A percentile compares a stretch with the other conserved stretches of the same genome.
Conservation (phyloP, 306 rosid genomes). For the Begonia loranthoides region DNA sequence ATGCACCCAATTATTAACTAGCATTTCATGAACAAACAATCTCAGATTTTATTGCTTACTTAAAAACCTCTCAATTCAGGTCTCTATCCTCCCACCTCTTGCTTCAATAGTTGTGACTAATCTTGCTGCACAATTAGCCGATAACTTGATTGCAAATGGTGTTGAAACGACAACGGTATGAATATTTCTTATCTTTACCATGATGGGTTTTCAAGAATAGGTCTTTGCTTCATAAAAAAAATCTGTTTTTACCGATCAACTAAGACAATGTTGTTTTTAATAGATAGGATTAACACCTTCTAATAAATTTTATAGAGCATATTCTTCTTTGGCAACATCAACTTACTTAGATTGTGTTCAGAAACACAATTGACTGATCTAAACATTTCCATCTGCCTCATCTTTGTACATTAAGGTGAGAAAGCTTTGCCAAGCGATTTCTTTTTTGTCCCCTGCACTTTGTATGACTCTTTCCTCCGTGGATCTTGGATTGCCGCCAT, state of each 20-base stretch:
- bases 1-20: background rate
- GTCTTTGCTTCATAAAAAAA: no score
- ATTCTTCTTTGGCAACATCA: no score
- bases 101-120: slow-evolving; percentile 66
- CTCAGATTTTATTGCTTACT: background rate
- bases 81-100: slow-evolving; percentile 85
- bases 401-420: slow-evolving; percentile 48
- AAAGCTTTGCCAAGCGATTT: slow-evolving; percentile 92
- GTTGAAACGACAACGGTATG: slow-evolving; percentile 78
- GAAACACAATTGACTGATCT: no score
- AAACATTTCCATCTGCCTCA: slow-evolving; percentile 10
- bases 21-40: slow-evolving; percentile 1
- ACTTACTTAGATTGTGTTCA: no score
- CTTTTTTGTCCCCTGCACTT: slow-evolving; percentile 88
- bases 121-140: slow-evolving; percentile 76
- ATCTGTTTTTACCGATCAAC: no score
- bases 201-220: background rate
- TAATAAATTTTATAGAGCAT: no score
- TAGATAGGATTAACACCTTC: no score
- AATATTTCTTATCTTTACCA: background rate
- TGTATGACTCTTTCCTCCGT: slow-evolving; percentile 95
- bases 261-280: no score
- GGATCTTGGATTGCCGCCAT: slow-evolving; percentile 89
- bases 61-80: slow-evolving; percentile 28
- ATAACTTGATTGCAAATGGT: slow-evolving; percentile 73